These are phyloP conservation scores for Thielaviopsis musarum DNA, from an alignment of 2,329 filamentous ascomycete genomes.

Conservation along the genomic window DNA sequence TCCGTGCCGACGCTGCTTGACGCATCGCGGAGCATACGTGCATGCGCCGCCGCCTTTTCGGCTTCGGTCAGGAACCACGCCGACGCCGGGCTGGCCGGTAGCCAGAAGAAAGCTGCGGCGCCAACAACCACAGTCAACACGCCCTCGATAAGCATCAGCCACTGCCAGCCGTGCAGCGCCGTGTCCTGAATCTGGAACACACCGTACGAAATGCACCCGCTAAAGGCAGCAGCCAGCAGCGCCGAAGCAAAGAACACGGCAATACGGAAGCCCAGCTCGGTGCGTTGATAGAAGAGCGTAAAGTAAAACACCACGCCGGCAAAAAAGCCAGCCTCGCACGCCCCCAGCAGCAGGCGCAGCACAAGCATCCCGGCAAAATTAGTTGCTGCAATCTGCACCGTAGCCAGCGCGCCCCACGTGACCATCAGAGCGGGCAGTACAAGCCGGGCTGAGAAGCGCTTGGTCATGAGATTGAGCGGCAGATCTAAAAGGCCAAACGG, in stretches of 20 bases:
- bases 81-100: slow-evolving; percentile 30
- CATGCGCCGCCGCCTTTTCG: slow-evolving; percentile 28
- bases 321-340: slow-evolving; percentile 37
- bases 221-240: slow-evolving; percentile 50
- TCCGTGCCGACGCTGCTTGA: slow-evolving; percentile 21
- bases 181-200: slow-evolving; percentile 42
- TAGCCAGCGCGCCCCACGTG: slow-evolving; percentile 30
- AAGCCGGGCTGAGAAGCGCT: slow-evolving; percentile 21
- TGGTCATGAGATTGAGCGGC: slow-evolving; percentile 30
- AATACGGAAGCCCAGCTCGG: slow-evolving; percentile 45
- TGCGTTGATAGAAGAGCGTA: slow-evolving; percentile 42
- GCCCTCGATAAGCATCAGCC: slow-evolving; percentile 55
- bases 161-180: slow-evolving; percentile 42
- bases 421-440: slow-evolving; percentile 26
- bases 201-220: slow-evolving; percentile 44
- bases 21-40: slow-evolving; percentile 28
- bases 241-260: slow-evolving; percentile 42
- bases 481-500: slow-evolving; percentile 32
- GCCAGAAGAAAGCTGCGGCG: slow-evolving; percentile 18
- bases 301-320: slow-evolving; percentile 30
- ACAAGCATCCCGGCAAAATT: slow-evolving; percentile 31
- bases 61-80: slow-evolving; percentile 27
- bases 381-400: slow-evolving; percentile 30
- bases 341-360: slow-evolving; percentile 30
- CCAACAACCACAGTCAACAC: slow-evolving; percentile 23